Conservation (phyloP, 345 rosid species). For the Carallia brachiata region DNA sequence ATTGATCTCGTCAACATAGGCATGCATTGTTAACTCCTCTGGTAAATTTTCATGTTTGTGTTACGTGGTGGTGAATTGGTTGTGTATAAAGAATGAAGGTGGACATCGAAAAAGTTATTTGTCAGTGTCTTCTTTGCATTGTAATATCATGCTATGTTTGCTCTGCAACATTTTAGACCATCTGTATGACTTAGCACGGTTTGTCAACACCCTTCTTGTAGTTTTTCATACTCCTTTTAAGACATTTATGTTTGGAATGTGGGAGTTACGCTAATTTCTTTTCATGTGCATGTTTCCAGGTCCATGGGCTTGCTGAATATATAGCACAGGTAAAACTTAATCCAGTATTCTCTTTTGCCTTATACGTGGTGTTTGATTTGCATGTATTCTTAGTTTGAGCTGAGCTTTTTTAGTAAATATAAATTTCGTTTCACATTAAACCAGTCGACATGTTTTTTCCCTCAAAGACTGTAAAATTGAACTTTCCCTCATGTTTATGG, state of each 20-base stretch:
- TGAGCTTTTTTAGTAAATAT: too few relatives aligned
- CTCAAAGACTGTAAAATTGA: background rate
- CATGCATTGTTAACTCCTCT: too few relatives aligned
- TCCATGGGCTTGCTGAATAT: constrained; percentile 97
- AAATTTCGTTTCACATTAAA: too few relatives aligned
- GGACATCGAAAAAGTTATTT: background rate
- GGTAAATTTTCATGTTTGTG: too few relatives aligned
- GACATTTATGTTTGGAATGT: constrained; percentile 17
- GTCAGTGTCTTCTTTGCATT: too few relatives aligned
- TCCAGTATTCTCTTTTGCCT: constrained; percentile 12
- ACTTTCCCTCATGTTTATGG: background rate
- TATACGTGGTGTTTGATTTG: background rate
- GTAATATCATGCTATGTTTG: background rate
- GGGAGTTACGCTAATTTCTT: constrained; percentile 24
- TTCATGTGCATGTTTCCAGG: constrained; percentile 43
- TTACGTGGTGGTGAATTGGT: too few relatives aligned
- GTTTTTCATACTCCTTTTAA: background rate
- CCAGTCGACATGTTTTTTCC: too few relatives aligned
- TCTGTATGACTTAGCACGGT: background rate
- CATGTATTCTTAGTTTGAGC: background rate
- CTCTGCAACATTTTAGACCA: background rate
- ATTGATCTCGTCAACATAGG: too few relatives aligned
- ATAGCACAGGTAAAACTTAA: constrained; percentile 83
- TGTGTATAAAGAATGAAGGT: background rate
- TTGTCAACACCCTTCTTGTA: background rate